phyloP scores from a whole-genome alignment of 1,284 basidiomycete species.

The Pholiota adiposa region DNA sequence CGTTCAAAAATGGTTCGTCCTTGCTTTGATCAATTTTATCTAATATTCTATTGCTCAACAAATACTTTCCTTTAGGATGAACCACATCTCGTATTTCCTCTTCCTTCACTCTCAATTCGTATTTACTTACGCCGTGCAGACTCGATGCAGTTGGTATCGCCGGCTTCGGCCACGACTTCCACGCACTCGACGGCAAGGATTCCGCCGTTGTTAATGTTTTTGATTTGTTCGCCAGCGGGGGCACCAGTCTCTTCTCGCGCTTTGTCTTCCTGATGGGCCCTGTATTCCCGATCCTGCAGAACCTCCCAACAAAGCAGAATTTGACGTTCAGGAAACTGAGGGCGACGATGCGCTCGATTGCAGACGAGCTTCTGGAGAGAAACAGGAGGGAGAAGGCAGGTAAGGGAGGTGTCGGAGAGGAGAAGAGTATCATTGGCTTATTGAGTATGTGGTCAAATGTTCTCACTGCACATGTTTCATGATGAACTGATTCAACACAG shows the following conservation, averaged over 20 bases:
- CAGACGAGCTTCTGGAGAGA: conserved; percentile 48
- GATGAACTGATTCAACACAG: conserved; percentile 31
- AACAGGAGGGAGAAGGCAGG: conserved; percentile 45
- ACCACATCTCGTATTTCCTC: conserved; percentile 32
- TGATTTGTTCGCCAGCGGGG: conserved; percentile 39
- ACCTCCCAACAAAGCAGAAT: conserved; percentile 45
- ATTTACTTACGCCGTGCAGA: conserved; percentile 29
- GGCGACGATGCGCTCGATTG: conserved; percentile 46
- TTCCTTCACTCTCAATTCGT: neutral
- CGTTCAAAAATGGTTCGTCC: conserved; percentile 56
- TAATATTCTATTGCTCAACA: neutral
- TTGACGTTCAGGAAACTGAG: conserved; percentile 41
- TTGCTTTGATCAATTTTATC: neutral
- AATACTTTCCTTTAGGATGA: conserved; percentile 33
- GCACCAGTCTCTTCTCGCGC: conserved; percentile 28
- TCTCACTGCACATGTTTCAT: neutral
- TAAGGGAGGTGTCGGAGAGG: conserved; percentile 33
- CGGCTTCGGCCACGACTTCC: conserved; percentile 61
- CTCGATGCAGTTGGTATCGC: conserved; percentile 65
- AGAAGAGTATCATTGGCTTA: conserved; percentile 58
- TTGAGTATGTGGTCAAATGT: conserved; percentile 42
- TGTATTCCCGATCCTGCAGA: conserved; percentile 46
- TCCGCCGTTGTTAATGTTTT: conserved; percentile 51
- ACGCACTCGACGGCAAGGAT: conserved; percentile 50
- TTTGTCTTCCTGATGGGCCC: conserved; percentile 45